Evolutionary conservation across 345 rosid genomes (phyloP).

Genomic region (Turritis glabra): DNA sequence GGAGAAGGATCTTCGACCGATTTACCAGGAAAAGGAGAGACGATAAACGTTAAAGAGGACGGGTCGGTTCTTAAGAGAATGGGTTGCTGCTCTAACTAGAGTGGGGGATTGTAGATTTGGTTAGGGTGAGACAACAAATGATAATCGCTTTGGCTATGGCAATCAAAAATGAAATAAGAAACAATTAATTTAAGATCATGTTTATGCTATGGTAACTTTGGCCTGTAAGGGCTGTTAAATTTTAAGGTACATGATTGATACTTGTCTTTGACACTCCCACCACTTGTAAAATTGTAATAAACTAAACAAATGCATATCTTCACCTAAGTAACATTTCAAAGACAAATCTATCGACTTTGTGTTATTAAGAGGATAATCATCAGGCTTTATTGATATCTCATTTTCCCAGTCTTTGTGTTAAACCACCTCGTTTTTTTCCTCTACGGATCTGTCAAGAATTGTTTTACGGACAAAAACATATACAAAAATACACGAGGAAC

Average conservation of each 20-base stretch:
- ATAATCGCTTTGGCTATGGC: conserved; percentile 14
- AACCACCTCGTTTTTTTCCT: neutral
- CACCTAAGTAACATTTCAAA: neutral
- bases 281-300: conserved; percentile 14
- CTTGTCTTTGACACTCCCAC: neutral
- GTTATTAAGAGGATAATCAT: neutral
- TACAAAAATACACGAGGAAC: conserved; percentile 23
- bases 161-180: conserved; percentile 3
- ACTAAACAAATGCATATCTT: conserved; percentile 5
- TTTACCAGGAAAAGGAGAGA: conserved; percentile 40
- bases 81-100: conserved; percentile 46
- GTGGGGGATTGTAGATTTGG: conserved; percentile 19
- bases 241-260: conserved; percentile 8
- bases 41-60: conserved; percentile 40
- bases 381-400: neutral
- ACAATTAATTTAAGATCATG: neutral
- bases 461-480: conserved; percentile 29
- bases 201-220: conserved; percentile 13
- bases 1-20: conserved; percentile 31
- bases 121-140: conserved; percentile 13
- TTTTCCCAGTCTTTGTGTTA: neutral
- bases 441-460: conserved; percentile 26
- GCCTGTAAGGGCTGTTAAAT: neutral
- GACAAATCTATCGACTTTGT: neutral
- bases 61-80: conserved; percentile 39